phyloP scores from a whole-genome alignment of 768 basidiomycete species.

The Naematelia aurantialba region DNA sequence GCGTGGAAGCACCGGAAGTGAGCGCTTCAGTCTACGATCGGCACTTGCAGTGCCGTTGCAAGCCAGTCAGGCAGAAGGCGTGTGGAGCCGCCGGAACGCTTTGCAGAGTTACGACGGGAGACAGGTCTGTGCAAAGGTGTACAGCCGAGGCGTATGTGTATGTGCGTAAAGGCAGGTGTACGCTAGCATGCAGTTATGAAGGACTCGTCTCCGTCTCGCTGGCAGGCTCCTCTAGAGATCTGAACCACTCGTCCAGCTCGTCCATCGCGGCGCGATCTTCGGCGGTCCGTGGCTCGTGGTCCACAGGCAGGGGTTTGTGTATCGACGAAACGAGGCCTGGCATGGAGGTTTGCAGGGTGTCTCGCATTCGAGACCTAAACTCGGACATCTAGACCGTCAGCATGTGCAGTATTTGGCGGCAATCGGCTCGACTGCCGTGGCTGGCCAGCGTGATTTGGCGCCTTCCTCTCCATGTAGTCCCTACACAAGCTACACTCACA shows the following conservation, averaged over 20 bases:
- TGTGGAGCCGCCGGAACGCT: too few relatives aligned
- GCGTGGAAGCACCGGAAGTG: constrained; percentile 12
- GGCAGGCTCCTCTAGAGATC: background rate
- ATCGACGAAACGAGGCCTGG: constrained; percentile 13
- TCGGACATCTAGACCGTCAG: constrained; percentile 28
- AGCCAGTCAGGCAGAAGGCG: too few relatives aligned
- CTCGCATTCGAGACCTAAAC: constrained; percentile 34
- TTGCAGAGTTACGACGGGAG: too few relatives aligned
- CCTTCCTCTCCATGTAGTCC: too few relatives aligned
- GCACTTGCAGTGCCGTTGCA: too few relatives aligned
- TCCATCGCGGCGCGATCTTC: background rate
- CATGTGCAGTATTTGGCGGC: background rate
- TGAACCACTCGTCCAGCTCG: background rate
- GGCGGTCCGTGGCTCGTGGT: background rate
- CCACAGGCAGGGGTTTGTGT: background rate
- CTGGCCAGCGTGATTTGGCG: too few relatives aligned
- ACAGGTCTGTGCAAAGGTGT: too few relatives aligned
- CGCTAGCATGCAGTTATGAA: background rate
- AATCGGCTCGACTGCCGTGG: too few relatives aligned
- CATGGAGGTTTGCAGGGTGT: constrained; percentile 25
- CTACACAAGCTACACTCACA: constrained; percentile 20
- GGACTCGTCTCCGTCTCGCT: background rate
- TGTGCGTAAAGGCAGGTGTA: too few relatives aligned
- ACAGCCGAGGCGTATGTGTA: background rate
- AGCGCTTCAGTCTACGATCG: background rate